A percentile compares a stretch with the other conserved stretches of the same genome.
phyloP scores from a whole-genome alignment of 139 green algal genomes.

The Zygnema cylindricum region DNA sequence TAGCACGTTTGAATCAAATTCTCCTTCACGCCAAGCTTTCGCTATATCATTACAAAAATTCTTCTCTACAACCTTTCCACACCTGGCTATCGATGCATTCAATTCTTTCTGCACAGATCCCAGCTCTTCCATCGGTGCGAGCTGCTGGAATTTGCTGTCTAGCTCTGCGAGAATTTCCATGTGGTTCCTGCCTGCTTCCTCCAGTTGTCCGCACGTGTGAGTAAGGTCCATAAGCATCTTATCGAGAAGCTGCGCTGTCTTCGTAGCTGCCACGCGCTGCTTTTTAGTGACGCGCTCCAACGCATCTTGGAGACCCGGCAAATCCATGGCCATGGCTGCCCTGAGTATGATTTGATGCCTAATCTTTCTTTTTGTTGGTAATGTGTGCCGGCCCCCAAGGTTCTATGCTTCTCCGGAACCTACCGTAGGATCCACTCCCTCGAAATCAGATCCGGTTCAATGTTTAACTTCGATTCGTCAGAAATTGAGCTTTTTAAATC shows the following conservation, averaged over 20 bases:
- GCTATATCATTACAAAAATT: conserved; percentile 79
- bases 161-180: neutral
- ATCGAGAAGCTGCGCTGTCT: conserved; percentile 62
- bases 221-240: conserved; percentile 61
- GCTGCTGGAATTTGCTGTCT: neutral
- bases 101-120: neutral
- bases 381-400: too few relatives aligned
- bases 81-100: neutral
- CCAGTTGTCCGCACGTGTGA: neutral
- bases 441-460: too few relatives aligned
- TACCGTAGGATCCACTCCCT: too few relatives aligned
- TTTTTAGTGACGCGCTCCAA: conserved; percentile 75
- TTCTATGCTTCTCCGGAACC: too few relatives aligned
- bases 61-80: conserved; percentile 68
- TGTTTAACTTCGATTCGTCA: too few relatives aligned
- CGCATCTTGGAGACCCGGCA: conserved; percentile 56
- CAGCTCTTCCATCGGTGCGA: neutral
- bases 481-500: too few relatives aligned
- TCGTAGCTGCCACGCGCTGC: conserved; percentile 71
- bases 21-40: conserved; percentile 65
- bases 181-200: neutral
- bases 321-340: conserved; percentile 27
- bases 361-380: too few relatives aligned
- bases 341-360: too few relatives aligned
- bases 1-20: conserved; percentile 71